Evolutionary conservation across 345 rosid genomes (phyloP).

Genomic region (Rubroshorea leprosula): DNA sequence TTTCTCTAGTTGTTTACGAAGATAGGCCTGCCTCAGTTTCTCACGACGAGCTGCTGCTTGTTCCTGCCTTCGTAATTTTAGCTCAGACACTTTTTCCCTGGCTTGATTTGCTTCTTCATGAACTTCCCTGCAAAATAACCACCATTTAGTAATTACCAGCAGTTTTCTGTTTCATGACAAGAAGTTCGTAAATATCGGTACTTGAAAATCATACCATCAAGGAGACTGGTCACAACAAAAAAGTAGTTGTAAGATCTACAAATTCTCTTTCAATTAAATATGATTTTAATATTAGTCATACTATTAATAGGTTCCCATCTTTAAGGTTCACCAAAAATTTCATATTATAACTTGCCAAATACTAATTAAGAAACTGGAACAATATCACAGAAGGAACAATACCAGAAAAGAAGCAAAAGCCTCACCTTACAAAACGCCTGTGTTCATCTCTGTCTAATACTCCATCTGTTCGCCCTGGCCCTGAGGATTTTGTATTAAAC

Average conservation of each 20-base stretch:
- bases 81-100: conserved; percentile 62
- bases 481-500: conserved; percentile 41
- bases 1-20: conserved; percentile 77
- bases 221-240: no score
- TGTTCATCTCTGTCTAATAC: conserved; percentile 58
- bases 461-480: conserved; percentile 62
- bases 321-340: no score
- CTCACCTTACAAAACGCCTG: conserved; percentile 80
- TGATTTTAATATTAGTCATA: no score
- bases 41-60: conserved; percentile 70
- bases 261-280: no score
- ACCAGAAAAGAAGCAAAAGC: neutral
- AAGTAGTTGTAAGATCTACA: no score
- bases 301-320: no score
- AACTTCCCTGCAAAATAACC: conserved; percentile 54
- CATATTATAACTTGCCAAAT: no score
- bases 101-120: conserved; percentile 89
- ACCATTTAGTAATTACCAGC: neutral
- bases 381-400: no score
- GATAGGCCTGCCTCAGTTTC: conserved; percentile 80
- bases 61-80: conserved; percentile 68
- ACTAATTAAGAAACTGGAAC: no score
- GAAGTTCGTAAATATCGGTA: no score
- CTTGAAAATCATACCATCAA: no score
- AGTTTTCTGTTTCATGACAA: no score